Base-by-base conservation (phyloP, 2,329 filamentous ascomycete genomes). In the Alternaria ethzedia region DNA sequence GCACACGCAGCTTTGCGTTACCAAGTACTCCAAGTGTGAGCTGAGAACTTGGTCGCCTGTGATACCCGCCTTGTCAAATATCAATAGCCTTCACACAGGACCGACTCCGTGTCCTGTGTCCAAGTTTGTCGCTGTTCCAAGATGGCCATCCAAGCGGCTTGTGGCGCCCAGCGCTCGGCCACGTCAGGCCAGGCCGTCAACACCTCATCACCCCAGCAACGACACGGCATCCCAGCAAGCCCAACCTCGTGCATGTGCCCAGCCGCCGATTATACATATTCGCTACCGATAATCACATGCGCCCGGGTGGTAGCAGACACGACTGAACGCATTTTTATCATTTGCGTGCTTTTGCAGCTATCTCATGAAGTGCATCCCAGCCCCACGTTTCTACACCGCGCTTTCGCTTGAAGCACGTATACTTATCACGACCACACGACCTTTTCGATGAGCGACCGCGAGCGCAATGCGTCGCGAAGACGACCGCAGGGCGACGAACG, bases 191-290 rank as follows among this genome's bases (percentile, higher is more conserved):
- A 66, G 51, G 59, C 52, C 52, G 54, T 69, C 68, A 73, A 75
- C 61, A 72, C 9, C 54, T 13, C 58, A 61, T 78, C 70, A 47
- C 75, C 72, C 65, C 64, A 72, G 76, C 75, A 78, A 78, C 76
- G 55, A 52, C 54, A 17, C 44, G 50, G 36, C 64, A 51, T 55
- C 51, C 49, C 59, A 59, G 61, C 56, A 63, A 45, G 44, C 61
- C 49, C 59, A 68, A 67, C 65, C 66, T 71, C 66, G 64, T 57
- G 63, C 62, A 54, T 59, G 64, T 60, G 59, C 54, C 43, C 50
- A 45, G 58, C 66, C 61, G 52, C 61, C 17, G 62, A 70, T 69
- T 71, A 62, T 74, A 74, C 72, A 74, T 75, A 69, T 74, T 66
- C 67, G 63, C 66, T 69, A 65, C 63, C 62, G 54, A 30, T 65